A percentile compares a stretch with the other conserved stretches of the same genome.
phyloP scores from a whole-genome alignment of 176 grass and related monocot genomes.

The Chrysopogon serrulatus region DNA sequence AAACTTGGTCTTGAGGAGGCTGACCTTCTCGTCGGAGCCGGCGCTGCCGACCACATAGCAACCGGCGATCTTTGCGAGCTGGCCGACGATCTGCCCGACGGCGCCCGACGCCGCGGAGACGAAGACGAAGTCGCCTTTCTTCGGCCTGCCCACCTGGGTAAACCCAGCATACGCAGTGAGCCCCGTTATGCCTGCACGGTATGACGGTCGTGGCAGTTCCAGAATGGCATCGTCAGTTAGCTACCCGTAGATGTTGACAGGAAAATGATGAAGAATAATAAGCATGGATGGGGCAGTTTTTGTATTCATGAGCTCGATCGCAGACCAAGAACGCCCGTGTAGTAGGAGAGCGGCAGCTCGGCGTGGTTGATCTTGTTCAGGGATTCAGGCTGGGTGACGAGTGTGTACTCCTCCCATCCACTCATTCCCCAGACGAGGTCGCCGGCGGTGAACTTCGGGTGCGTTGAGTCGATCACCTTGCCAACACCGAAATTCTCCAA shows the following conservation, averaged over 20 bases:
- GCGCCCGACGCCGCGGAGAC: constrained; percentile 51
- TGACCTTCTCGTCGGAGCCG: constrained; percentile 54
- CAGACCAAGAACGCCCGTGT: constrained; percentile 30
- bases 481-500: background rate
- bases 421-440: constrained; percentile 27
- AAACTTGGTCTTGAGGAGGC: constrained; percentile 42
- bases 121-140: constrained; percentile 41
- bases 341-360: constrained; percentile 23
- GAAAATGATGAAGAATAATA: background rate
- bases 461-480: constrained; percentile 16
- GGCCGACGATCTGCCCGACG: constrained; percentile 62
- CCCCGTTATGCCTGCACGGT: constrained; percentile 31
- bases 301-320: background rate
- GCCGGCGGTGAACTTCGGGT: constrained; percentile 22
- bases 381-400: background rate
- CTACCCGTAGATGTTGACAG: background rate
- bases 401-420: constrained; percentile 43
- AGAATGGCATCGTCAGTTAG: background rate
- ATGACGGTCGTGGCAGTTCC: too few relatives aligned
- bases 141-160: constrained; percentile 36
- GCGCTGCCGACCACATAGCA: constrained; percentile 61
- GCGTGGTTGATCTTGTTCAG: constrained; percentile 28
- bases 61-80: constrained; percentile 57
- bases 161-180: constrained; percentile 42
- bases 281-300: too few relatives aligned